phyloP scores from a whole-genome alignment of 2,329 filamentous ascomycete species.

The Pseudopyricularia javanii region DNA sequence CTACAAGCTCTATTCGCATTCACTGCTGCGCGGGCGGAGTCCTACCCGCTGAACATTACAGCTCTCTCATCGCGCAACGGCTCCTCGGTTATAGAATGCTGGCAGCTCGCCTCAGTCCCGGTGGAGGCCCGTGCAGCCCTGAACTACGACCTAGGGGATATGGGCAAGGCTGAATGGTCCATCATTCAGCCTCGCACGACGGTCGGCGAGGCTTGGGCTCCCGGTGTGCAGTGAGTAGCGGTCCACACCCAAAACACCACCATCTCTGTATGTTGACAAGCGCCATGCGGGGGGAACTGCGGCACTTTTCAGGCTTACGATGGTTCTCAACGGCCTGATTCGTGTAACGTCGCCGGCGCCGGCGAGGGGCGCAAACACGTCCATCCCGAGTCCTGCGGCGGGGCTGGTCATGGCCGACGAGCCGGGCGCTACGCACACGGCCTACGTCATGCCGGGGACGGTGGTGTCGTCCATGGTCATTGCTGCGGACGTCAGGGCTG shows the following conservation, averaged over 20 bases:
- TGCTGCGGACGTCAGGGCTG: conserved; percentile 14
- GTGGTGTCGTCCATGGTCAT: conserved; percentile 17
- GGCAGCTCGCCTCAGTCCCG: conserved; percentile 12
- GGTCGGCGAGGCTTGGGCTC: conserved; percentile 20
- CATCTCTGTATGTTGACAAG: too few relatives aligned
- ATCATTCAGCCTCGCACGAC: conserved; percentile 17
- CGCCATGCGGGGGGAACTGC: too few relatives aligned
- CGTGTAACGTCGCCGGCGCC: conserved; percentile 17
- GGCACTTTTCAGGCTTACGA: conserved; percentile 14
- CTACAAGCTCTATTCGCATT: neutral
- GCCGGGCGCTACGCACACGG: conserved; percentile 7
- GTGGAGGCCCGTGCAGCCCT: conserved; percentile 15
- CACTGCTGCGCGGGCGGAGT: neutral
- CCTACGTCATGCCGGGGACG: conserved; percentile 18
- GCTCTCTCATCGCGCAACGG: conserved; percentile 14
- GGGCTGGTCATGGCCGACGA: neutral
- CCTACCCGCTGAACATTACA: conserved; percentile 13
- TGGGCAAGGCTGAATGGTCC: conserved; percentile 16
- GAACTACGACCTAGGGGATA: conserved; percentile 17
- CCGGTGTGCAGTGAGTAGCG: conserved; percentile 16
- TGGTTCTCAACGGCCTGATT: conserved; percentile 19
- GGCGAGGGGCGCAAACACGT: neutral
- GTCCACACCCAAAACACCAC: too few relatives aligned
- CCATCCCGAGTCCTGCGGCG: conserved; percentile 1
- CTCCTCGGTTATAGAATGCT: conserved; percentile 17